A percentile compares a stretch with the other conserved stretches of the same genome.
phyloP scores from a whole-genome alignment of 2,329 filamentous ascomycete species.

The Didymella pomorum region DNA sequence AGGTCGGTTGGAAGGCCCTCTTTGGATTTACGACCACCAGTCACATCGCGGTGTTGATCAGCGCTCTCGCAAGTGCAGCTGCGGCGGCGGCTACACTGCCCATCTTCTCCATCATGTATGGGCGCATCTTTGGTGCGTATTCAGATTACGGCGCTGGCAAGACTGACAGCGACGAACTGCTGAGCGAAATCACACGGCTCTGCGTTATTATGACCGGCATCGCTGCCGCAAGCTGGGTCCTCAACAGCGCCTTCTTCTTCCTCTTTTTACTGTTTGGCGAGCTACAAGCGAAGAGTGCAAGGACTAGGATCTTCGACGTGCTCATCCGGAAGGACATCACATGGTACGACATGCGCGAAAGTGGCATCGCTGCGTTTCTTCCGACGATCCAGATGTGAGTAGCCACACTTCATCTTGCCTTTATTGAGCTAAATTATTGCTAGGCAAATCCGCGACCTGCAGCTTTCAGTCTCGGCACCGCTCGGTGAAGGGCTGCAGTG shows the following conservation, averaged over 20 bases:
- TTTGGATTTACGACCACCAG: conserved; percentile 75
- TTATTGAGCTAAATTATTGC: conserved; percentile 24
- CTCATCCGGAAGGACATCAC: conserved; percentile 76
- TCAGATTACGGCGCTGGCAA: conserved; percentile 68
- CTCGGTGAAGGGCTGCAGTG: conserved; percentile 75
- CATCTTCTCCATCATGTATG: conserved; percentile 73
- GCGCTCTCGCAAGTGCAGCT: conserved; percentile 65
- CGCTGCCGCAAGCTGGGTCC: conserved; percentile 70
- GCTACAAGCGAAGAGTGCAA: conserved; percentile 73
- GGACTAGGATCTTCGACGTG: conserved; percentile 70
- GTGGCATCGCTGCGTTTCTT: conserved; percentile 76
- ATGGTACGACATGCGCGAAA: conserved; percentile 80
- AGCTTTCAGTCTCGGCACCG: conserved; percentile 79
- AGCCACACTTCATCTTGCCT: no score
- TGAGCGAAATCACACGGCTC: conserved; percentile 65
- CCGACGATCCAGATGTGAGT: conserved; percentile 76
- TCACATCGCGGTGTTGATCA: conserved; percentile 64
- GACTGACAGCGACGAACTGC: conserved; percentile 60
- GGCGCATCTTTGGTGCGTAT: conserved; percentile 76
- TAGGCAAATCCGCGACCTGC: conserved; percentile 83
- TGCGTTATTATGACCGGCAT: conserved; percentile 70
- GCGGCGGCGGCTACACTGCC: conserved; percentile 70
- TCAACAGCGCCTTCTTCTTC: conserved; percentile 71
- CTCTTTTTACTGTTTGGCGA: conserved; percentile 83
- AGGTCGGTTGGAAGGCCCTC: conserved; percentile 62